Percentiles rank a stretch among this genome's conserved stretches.
phyloP scores from a whole-genome alignment of 2,329 filamentous ascomycete genomes.

The Pseudogymnoascus sp. region DNA sequence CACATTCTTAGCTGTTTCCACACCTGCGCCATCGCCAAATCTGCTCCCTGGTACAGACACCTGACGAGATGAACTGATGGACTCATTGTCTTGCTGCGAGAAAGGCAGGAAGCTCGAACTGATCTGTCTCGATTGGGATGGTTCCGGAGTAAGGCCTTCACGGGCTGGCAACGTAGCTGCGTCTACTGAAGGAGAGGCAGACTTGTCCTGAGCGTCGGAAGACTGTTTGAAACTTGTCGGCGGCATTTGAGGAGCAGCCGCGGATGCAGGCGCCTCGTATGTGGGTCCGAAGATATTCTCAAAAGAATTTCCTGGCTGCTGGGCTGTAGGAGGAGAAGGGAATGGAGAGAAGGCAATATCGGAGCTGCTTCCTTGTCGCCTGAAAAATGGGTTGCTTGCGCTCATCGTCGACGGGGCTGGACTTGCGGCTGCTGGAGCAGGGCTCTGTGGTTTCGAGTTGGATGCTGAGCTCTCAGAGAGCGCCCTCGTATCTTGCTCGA shows the following conservation, averaged over 20 bases:
- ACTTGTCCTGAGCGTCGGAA: slow-evolving; percentile 18
- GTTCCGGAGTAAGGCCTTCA: slow-evolving; percentile 44
- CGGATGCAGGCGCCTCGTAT: slow-evolving; percentile 37
- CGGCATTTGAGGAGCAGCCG: slow-evolving; percentile 32
- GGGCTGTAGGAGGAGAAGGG: slow-evolving; percentile 23
- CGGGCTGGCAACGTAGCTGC: slow-evolving; percentile 31
- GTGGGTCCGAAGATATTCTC: slow-evolving; percentile 79
- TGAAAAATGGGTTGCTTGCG: slow-evolving; percentile 93
- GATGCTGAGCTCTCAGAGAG: slow-evolving; percentile 38
- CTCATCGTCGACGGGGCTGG: slow-evolving; percentile 61
- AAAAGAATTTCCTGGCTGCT: slow-evolving; percentile 58
- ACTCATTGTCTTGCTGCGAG: slow-evolving; percentile 51
- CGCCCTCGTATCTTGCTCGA: slow-evolving; percentile 48
- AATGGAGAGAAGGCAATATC: slow-evolving; percentile 42
- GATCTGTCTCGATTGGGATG: slow-evolving; percentile 67
- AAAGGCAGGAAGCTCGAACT: slow-evolving; percentile 70
- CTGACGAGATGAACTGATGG: slow-evolving; percentile 68
- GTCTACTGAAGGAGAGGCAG: slow-evolving; percentile 20
- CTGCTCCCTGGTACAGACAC: slow-evolving; percentile 64
- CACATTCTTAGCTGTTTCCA: slow-evolving; percentile 31
- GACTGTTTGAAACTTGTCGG: slow-evolving; percentile 52
- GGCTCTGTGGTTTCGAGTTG: slow-evolving; percentile 17
- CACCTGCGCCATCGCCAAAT: slow-evolving; percentile 40
- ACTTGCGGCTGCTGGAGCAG: slow-evolving; percentile 49
- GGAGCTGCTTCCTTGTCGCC: slow-evolving; percentile 48